phyloP scores from a whole-genome alignment of 2,329 filamentous ascomycete genomes.

The Stagonosporopsis rhizophila region DNA sequence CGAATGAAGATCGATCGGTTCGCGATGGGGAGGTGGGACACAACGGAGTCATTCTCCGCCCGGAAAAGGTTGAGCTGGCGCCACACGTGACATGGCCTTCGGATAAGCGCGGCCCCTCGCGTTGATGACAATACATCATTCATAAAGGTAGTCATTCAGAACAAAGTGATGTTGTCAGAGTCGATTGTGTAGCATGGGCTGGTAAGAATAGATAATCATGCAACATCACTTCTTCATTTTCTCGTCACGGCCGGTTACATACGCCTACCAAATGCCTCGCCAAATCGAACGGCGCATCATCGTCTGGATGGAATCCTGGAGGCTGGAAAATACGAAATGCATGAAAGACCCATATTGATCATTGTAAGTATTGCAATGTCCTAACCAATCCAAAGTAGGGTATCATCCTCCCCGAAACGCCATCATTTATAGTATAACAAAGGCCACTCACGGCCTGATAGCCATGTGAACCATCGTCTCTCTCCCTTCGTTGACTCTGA shows the following conservation, averaged over 20 bases:
- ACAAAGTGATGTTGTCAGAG: no score
- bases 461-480: slow-evolving; percentile 34
- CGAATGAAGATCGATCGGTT: slow-evolving; percentile 5
- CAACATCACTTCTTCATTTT: no score
- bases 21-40: slow-evolving; percentile 15
- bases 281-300: no score
- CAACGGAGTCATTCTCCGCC: slow-evolving; percentile 13
- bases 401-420: slow-evolving; percentile 17
- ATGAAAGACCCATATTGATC: background rate
- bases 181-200: no score
- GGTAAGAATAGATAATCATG: no score
- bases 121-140: background rate
- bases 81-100: background rate
- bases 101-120: slow-evolving; percentile 5
- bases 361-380: background rate
- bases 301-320: no score
- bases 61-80: slow-evolving; percentile 13
- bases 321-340: background rate
- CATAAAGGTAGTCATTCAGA: no score
- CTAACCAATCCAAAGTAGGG: slow-evolving; percentile 12
- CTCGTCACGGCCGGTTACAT: no score
- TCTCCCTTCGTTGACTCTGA: slow-evolving; percentile 33
- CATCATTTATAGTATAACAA: background rate
- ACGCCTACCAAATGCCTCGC: no score
- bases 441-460: slow-evolving; percentile 22